Evolutionary conservation across 2,329 filamentous ascomycete genomes (phyloP).

Genomic region (Penicillium sp.): DNA sequence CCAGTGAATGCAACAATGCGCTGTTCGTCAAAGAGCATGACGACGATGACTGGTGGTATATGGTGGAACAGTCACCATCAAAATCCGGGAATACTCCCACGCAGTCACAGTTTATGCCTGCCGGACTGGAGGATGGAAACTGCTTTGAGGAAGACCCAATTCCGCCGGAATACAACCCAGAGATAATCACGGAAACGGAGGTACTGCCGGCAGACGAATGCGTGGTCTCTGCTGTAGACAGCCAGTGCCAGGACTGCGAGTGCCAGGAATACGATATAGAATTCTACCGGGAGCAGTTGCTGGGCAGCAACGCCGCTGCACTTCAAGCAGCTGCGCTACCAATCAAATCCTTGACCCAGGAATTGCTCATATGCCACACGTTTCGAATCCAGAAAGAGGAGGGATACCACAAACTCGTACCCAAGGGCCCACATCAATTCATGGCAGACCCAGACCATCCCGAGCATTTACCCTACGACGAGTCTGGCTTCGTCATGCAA

Average conservation of each 20-base stretch:
- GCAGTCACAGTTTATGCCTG: neutral
- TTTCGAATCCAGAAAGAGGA: neutral
- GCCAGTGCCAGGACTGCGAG: neutral
- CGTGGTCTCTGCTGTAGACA: neutral
- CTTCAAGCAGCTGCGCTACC: too few species aligned
- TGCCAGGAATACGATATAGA: too few species aligned
- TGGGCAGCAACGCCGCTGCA: too few species aligned
- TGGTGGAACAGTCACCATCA: neutral
- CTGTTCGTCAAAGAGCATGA: neutral
- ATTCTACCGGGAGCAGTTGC: too few species aligned
- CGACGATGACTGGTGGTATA: neutral
- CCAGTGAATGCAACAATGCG: neutral
- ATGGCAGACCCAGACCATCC: neutral
- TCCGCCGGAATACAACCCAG: neutral
- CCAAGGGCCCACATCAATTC: neutral
- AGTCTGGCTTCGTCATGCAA: neutral
- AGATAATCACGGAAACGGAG: neutral
- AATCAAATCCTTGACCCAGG: neutral
- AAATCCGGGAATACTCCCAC: neutral
- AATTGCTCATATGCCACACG: too few species aligned
- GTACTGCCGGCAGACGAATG: neutral
- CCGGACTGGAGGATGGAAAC: neutral
- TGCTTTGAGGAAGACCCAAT: neutral
- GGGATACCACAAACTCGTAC: neutral
- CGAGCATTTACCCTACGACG: neutral